phyloP scores from a whole-genome alignment of 202 grass and related monocot species.

The Panicum virgatum region DNA sequence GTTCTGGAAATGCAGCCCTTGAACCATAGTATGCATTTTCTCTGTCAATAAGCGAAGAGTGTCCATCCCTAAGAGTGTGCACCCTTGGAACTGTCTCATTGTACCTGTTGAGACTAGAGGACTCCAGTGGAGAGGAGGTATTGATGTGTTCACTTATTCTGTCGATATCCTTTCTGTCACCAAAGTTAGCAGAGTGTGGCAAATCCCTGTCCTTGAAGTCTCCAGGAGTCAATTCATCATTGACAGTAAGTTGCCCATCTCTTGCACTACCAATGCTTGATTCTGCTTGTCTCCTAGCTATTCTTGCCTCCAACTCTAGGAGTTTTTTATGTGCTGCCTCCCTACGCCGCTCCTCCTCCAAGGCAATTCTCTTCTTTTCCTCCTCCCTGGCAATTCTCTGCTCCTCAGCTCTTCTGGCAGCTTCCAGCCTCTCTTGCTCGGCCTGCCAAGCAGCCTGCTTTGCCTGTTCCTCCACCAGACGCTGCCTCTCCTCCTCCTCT shows the following conservation, averaged over 20 bases:
- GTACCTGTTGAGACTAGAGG: constrained; percentile 60
- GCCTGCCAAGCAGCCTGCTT: constrained; percentile 70
- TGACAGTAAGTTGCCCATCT: constrained; percentile 33
- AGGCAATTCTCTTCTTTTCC: constrained; percentile 60
- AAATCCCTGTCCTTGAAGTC: constrained; percentile 41
- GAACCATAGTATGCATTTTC: constrained; percentile 55
- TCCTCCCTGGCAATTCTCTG: constrained; percentile 90
- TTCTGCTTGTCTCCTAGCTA: constrained; percentile 66
- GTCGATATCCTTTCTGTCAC: constrained; percentile 56
- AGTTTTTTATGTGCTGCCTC: constrained; percentile 87
- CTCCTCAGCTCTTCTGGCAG: constrained; percentile 71
- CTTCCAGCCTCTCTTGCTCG: constrained; percentile 85
- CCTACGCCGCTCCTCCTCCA: constrained; percentile 90
- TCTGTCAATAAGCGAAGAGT: constrained; percentile 54
- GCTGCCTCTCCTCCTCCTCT: constrained; percentile 72
- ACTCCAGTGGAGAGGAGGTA: constrained; percentile 50
- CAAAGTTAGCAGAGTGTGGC: constrained; percentile 38
- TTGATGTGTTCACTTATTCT: constrained; percentile 58
- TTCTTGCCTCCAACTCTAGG: constrained; percentile 84
- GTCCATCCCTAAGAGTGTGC: constrained; percentile 51
- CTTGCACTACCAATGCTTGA: constrained; percentile 29
- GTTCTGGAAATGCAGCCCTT: constrained; percentile 52
- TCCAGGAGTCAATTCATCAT: constrained; percentile 48
- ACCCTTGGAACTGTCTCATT: constrained; percentile 56
- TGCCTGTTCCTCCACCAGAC: constrained; percentile 73